Conservation (phyloP, 2,329 filamentous ascomycete species). For the Penicillium hesseltinei region DNA sequence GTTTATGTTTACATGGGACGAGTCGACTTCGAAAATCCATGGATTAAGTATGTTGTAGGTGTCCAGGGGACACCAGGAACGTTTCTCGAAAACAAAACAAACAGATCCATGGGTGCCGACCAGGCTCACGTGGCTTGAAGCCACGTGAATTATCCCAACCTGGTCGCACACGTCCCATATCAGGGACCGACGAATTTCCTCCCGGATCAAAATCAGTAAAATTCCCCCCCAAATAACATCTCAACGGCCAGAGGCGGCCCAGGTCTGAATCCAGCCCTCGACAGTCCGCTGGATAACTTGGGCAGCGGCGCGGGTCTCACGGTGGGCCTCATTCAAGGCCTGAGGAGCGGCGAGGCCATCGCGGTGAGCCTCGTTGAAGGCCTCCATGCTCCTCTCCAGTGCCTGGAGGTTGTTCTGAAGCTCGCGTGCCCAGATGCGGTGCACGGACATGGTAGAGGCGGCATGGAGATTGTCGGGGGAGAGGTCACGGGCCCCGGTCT, state of each 20-base stretch:
- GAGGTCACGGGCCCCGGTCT: not conserved
- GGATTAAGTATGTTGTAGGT: not conserved
- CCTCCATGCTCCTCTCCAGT: constrained; percentile 58
- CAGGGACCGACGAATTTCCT: not conserved
- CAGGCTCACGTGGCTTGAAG: not conserved
- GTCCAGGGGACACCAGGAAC: not conserved
- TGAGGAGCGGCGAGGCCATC: constrained; percentile 28
- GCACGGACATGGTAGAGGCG: constrained; percentile 36
- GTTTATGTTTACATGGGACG: not conserved
- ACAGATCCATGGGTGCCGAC: not conserved
- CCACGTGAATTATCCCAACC: not conserved
- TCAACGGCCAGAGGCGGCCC: constrained; percentile 10
- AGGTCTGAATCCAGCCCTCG: constrained; percentile 22
- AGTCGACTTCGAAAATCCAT: not conserved
- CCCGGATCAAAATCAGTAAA: not conserved
- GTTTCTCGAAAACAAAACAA: not conserved
- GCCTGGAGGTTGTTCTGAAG: constrained; percentile 56
- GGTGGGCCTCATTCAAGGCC: constrained; percentile 33
- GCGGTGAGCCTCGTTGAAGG: constrained; percentile 25
- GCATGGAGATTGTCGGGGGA: constrained; percentile 18
- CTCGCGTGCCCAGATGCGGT: constrained; percentile 57
- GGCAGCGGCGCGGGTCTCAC: not conserved
- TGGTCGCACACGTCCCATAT: not conserved
- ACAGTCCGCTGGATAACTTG: constrained; percentile 19
- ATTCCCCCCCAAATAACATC: not conserved